Percentiles rank a stretch among this genome's conserved stretches.
Conservation (phyloP, 2,329 filamentous ascomycete genomes). For the Fusarium nelsonii region DNA sequence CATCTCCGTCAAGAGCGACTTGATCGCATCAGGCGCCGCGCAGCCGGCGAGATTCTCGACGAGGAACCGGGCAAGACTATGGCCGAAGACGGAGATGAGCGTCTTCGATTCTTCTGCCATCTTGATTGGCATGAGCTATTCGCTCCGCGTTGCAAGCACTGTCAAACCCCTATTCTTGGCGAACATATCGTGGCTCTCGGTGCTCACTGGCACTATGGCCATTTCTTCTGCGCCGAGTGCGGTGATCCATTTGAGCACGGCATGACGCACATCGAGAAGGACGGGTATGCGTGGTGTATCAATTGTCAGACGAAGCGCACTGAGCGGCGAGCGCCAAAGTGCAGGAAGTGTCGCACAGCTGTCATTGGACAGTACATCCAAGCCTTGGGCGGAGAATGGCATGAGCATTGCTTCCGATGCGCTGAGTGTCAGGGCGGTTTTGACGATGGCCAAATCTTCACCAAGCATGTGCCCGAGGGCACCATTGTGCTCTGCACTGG, state of each 20-base stretch:
- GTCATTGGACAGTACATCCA: slow-evolving; percentile 92
- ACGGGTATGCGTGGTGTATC: slow-evolving; percentile 97
- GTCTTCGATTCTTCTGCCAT: slow-evolving; percentile 92
- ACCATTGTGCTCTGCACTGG: slow-evolving; percentile 70
- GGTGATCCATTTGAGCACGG: slow-evolving; percentile 89
- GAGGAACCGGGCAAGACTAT: slow-evolving; percentile 73
- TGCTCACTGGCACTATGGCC: slow-evolving; percentile 95
- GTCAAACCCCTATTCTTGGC: slow-evolving; percentile 94
- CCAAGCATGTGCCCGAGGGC: slow-evolving; percentile 63
- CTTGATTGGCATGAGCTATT: slow-evolving; percentile 98
- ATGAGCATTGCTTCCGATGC: slow-evolving; percentile 91
- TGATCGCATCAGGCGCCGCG: slow-evolving; percentile 75
- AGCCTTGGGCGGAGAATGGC: slow-evolving; percentile 93
- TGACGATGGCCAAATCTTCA: slow-evolving; percentile 74
- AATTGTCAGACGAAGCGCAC: slow-evolving; percentile 92
- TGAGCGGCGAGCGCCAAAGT: slow-evolving; percentile 88
- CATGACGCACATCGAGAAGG: slow-evolving; percentile 86
- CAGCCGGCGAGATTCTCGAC: slow-evolving; percentile 67
- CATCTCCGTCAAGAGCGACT: slow-evolving; percentile 77
- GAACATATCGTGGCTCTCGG: slow-evolving; percentile 95
- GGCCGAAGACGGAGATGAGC: slow-evolving; percentile 78
- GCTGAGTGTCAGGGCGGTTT: slow-evolving; percentile 70
- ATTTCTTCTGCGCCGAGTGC: slow-evolving; percentile 99
- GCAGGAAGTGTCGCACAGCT: slow-evolving; percentile 83
- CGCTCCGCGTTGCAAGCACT: slow-evolving; percentile 93